phyloP scores from a whole-genome alignment of 139 green algal genomes.

The Diplosphaera chodatii region DNA sequence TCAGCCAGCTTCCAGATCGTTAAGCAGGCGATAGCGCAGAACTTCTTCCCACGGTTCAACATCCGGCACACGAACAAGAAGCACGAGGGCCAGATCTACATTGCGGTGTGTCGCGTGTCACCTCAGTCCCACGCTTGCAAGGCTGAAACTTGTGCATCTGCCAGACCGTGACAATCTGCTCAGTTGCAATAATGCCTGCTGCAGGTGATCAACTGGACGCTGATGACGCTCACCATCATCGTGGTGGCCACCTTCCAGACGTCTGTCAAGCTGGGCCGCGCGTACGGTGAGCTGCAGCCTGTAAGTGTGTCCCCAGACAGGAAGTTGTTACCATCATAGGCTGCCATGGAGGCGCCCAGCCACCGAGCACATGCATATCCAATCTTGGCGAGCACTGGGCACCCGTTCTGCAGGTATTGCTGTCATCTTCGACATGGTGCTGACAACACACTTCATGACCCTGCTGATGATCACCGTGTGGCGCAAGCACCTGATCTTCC shows the following conservation, averaged over 20 bases:
- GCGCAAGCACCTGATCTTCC: slow-evolving; percentile 3
- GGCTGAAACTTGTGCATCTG: too few relatives aligned
- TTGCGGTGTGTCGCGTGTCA: slow-evolving; percentile 24
- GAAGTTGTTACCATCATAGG: not conserved
- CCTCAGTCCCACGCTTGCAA: too few relatives aligned
- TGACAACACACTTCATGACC: slow-evolving; percentile 31
- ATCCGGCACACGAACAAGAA: slow-evolving; percentile 16
- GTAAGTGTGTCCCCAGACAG: not conserved
- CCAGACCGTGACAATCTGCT: too few relatives aligned
- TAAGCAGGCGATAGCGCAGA: slow-evolving; percentile 2
- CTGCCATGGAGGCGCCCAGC: not conserved
- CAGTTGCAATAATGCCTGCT: not conserved
- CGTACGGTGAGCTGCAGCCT: not conserved
- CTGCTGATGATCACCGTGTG: slow-evolving; percentile 30
- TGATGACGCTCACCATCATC: slow-evolving; percentile 28
- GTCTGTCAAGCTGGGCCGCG: not conserved
- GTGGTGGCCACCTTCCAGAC: slow-evolving; percentile 36
- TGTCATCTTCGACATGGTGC: slow-evolving; percentile 38
- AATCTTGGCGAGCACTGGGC: not conserved
- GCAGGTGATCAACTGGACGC: slow-evolving; percentile 31
- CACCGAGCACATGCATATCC: not conserved
- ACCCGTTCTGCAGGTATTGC: slow-evolving; percentile 23
- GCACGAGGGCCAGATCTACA: slow-evolving; percentile 42
- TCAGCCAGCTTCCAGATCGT: slow-evolving; percentile 49
- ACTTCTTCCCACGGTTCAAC: slow-evolving; percentile 25